A percentile compares a stretch with the other conserved stretches of the same genome.
Evolutionary conservation across 169 alveolate genomes (phyloP).

Genomic region (Plasmodium malariae): DNA sequence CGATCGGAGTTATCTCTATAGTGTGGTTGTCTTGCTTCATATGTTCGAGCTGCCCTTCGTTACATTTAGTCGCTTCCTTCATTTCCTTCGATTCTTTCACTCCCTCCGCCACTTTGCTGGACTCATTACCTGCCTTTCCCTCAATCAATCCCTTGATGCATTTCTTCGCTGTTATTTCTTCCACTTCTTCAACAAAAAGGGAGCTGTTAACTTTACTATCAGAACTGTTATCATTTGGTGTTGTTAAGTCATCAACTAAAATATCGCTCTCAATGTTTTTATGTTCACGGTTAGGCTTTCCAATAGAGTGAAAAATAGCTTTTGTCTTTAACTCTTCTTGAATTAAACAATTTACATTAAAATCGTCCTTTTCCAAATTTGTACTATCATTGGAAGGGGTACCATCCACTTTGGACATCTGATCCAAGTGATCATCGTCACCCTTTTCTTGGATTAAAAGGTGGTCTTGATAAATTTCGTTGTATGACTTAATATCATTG

Average conservation of each 20-base stretch:
- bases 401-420: neutral
- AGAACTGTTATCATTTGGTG: neutral
- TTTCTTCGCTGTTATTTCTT: conserved; percentile 53
- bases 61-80: neutral
- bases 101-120: neutral
- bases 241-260: conserved; percentile 44
- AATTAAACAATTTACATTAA: conserved; percentile 31
- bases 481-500: conserved; percentile 63
- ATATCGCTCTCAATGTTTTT: conserved; percentile 33
- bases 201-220: neutral
- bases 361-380: conserved; percentile 7
- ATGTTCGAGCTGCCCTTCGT: neutral
- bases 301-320: neutral
- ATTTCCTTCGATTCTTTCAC: neutral
- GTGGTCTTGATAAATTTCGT: conserved; percentile 34
- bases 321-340: conserved; percentile 28
- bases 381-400: neutral
- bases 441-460: neutral
- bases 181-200: conserved; percentile 40
- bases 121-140: neutral
- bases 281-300: conserved; percentile 1
- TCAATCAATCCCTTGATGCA: conserved; percentile 10
- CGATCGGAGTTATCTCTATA: conserved; percentile 23
- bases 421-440: neutral
- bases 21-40: neutral